Percentiles rank a stretch among this genome's conserved stretches.
Conservation (phyloP, 2,329 filamentous ascomycete genomes). For the Fusarium sororula region DNA sequence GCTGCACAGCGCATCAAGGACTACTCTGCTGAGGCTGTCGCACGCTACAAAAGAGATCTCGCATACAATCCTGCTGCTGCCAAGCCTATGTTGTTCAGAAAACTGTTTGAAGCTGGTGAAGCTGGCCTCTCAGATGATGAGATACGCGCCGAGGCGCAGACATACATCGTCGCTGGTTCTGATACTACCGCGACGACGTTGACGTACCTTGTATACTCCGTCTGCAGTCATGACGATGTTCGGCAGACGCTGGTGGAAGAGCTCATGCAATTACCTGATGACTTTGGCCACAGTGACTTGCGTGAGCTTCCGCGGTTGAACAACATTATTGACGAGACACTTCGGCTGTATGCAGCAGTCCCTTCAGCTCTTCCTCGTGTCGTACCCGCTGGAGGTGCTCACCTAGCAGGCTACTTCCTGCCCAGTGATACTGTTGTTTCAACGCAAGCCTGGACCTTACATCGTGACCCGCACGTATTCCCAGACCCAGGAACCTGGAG, state of each 20-base stretch:
- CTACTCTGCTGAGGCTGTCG: background rate
- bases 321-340: background rate
- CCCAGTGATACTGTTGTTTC: background rate
- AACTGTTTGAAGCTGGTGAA: background rate
- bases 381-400: background rate
- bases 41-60: background rate
- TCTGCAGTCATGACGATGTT: rapidly evolving
- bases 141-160: background rate
- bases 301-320: rapidly evolving
- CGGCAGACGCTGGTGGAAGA: background rate
- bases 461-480: background rate
- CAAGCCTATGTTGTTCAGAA: background rate
- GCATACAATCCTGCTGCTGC: background rate
- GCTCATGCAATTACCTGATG: rapidly evolving
- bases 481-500: background rate
- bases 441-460: background rate
- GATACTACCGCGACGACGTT: background rate
- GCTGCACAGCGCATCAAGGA: background rate
- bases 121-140: background rate
- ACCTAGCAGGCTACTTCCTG: background rate
- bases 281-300: background rate
- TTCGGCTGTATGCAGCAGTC: background rate
- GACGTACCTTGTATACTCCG: background rate
- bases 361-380: background rate
- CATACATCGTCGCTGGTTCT: background rate